Base-by-base conservation (phyloP, 1,284 basidiomycete species). In the Ceratobasidium sp. region DNA sequence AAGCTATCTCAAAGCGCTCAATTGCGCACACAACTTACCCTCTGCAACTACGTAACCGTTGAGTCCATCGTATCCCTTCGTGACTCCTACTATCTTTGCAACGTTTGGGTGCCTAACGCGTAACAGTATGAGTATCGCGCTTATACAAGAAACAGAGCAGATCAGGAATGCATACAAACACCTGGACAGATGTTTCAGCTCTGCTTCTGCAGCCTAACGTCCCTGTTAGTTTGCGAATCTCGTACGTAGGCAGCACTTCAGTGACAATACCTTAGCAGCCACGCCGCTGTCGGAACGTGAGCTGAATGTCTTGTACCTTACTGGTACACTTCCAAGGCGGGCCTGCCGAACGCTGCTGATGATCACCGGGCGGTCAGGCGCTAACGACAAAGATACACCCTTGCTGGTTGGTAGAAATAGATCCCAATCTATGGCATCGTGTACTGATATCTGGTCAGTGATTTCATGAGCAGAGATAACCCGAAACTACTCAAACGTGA, bases 261-360 rank as follows among this genome's bases (percentile, higher is more conserved):
- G 7, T 20, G 4, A 13, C 18, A 23, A n/a, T 42, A 64, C 63
- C 63, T 64, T n/a, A 5, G 40, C 20, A 56, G 55, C 15, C 26
- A 18, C 63, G 3, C 15, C 18, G 4, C 39, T 15, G n/a, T 23
- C 63, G 7, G 15, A 64, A 15, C 1, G 4, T 20, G 63, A 64
- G 40, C 63, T 33, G n/a, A 42, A 64, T 64, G 63, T 64, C 40
- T 44, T 40, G 42, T 64, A 64, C 5, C 40, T 44, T 5, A 64
- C 40, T 18, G 63, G 12, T 1, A 64, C 4, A 6, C 44, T 64
- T 12, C 39, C 39, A 42, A 42, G 42, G 13, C 39, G 28, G 20
- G 39, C 63, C 15, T 10, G 4, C 1, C n/a, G 40, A 20, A 3
- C 20, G 33, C 33, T 33, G 33, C 33, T 13, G 26, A 7, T 44